Evolutionary conservation across 2,329 filamentous ascomycete genomes (phyloP), one percentile per base, ranked within the genome.

Genomic region (Trichoderma pleuroti): DNA sequence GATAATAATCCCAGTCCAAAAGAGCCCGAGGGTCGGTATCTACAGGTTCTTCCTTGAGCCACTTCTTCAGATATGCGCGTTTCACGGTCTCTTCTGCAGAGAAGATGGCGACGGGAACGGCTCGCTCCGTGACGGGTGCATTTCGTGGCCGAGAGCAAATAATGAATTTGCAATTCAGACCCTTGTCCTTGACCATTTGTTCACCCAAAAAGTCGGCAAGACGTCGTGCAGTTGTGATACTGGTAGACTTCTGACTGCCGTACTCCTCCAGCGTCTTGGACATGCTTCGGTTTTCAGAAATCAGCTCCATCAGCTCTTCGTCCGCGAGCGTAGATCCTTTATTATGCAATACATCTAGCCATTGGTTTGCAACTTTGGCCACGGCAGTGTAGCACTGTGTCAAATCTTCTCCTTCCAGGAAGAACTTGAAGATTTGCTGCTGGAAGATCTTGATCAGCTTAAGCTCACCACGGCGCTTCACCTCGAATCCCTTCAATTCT

Each of bases 381-480:
- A 99, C 97, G 2, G 95, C 91, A 16, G 82, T 88, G 78, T 99
- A 99, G 21, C 94, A 98, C 79, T 98, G 94, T 3, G 90, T 85
- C 59, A 99, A 86, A 0, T 94, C 97, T 5, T 88, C 87, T 8
- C 96, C 96, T 77, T 99, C 95, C 7, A 99, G 84, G 83, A 99
- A 99, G 82, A 99, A 98, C 79, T 97, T 98, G 90, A 99, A 99
- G 74, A 99, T 97, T 78, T 99, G 96, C 72, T 96, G 93, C 81
- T 99, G 96, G 80, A 99, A 99, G 78, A 98, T 99, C 82, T 99
- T 99, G 87, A 99, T 99, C 75, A 99, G 90, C 83, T 99, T 99
- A 75, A 99, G 84, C 83, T 99, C 96, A 85, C 96, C 96, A 88
- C 96, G 89, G 79, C 96, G 91, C 85, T 99, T 99, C 74, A 99